phyloP scores from a whole-genome alignment of 371 early-diverging fungal genomes.

The Cokeromyces recurvatus region DNA sequence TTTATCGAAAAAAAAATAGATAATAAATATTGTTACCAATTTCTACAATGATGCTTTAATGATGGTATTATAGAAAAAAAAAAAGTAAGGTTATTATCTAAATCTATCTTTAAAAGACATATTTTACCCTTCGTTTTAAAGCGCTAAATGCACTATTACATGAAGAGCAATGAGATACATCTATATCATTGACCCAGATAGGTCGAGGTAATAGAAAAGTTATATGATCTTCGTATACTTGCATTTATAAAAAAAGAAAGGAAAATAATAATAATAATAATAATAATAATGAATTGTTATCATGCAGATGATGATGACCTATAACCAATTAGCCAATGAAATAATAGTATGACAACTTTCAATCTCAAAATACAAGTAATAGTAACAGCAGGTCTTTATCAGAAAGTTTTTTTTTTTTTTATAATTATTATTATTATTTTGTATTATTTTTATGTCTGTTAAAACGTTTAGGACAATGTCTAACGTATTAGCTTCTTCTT shows the following conservation, averaged over 20 bases:
- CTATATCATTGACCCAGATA: slow-evolving; percentile 47
- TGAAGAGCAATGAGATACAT: slow-evolving; percentile 32
- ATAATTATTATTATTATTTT: no score
- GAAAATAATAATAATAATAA: neutral
- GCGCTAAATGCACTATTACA: slow-evolving; percentile 40
- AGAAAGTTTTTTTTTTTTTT: no score
- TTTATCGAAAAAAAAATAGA: neutral
- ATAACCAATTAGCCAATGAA: no score
- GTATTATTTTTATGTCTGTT: no score
- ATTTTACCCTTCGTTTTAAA: slow-evolving; percentile 39
- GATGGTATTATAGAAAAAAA: neutral
- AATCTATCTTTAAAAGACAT: neutral
- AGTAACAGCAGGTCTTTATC: no score
- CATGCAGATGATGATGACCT: no score
- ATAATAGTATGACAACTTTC: no score
- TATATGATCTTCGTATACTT: slow-evolving; percentile 25
- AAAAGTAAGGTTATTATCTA: neutral
- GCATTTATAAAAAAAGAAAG: slow-evolving; percentile 16
- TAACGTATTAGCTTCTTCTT: slow-evolving; percentile 11
- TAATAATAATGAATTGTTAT: no score
- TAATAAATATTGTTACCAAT: slow-evolving; percentile 44
- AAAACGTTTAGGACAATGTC: slow-evolving; percentile 16
- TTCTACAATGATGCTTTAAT: slow-evolving; percentile 61
- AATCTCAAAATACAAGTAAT: no score
- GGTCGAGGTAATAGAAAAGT: slow-evolving; percentile 48